Evolutionary conservation across 2,329 filamentous ascomycete species (phyloP).

Genomic region (Thielaviopsis punctulata): DNA sequence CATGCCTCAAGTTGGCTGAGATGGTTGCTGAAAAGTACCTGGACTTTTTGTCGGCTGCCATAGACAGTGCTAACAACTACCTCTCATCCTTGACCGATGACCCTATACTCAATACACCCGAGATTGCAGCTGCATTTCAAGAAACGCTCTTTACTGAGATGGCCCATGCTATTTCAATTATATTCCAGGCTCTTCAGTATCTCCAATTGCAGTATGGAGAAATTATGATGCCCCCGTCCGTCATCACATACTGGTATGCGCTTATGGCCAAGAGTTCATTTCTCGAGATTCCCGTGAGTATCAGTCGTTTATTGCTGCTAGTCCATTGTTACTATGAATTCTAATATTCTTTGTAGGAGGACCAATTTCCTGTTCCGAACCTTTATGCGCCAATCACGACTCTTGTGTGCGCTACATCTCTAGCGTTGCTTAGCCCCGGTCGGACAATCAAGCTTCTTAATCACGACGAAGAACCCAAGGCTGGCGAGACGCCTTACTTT

Average conservation of each 20-base stretch:
- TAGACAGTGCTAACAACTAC: conserved; percentile 31
- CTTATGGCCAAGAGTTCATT: conserved; percentile 48
- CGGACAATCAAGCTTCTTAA: conserved; percentile 39
- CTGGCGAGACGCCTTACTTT: conserved; percentile 37
- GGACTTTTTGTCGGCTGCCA: conserved; percentile 27
- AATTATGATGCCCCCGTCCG: conserved; percentile 2
- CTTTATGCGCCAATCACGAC: conserved; percentile 30
- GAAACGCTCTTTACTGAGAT: conserved; percentile 50
- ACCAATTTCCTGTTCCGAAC: conserved; percentile 6
- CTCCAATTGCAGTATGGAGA: conserved; percentile 23
- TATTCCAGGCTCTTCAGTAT: conserved; percentile 41
- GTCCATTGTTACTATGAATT: not conserved
- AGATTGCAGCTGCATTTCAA: conserved; percentile 41
- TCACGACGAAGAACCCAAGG: conserved; percentile 28
- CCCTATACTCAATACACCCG: conserved; percentile 30
- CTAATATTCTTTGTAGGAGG: conserved; percentile 5
- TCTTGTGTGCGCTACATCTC: conserved; percentile 50
- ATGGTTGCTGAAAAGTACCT: conserved; percentile 26
- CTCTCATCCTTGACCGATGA: conserved; percentile 36
- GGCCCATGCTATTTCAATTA: conserved; percentile 53
- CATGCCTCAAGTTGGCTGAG: conserved; percentile 5
- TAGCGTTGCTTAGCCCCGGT: conserved; percentile 52
- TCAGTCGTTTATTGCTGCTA: not conserved
- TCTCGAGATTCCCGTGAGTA: conserved; percentile 45
- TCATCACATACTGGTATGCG: conserved; percentile 10